These are phyloP conservation scores for Dactylellina leptospora DNA, from an alignment of 2,329 filamentous ascomycete genomes.

Conservation along the genomic window DNA sequence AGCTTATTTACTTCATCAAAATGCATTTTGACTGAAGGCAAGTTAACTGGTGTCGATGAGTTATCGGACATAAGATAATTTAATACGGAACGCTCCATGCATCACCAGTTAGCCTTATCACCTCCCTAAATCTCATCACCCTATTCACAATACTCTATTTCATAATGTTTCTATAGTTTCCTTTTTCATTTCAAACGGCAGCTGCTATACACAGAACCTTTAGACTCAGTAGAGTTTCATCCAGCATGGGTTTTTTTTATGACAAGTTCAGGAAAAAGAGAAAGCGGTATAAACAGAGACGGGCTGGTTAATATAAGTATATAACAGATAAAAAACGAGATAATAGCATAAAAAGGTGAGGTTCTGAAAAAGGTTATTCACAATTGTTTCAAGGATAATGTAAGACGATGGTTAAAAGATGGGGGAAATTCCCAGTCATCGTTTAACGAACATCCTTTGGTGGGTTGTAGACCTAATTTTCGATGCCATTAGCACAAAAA, in stretches of 20 bases:
- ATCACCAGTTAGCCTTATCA: neutral
- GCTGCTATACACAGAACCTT: constrained; percentile 35
- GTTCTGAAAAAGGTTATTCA: constrained; percentile 48
- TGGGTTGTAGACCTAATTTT: constrained; percentile 56
- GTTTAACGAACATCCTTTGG: constrained; percentile 52
- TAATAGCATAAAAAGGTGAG: constrained; percentile 19
- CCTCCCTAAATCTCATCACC: neutral
- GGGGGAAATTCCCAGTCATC: neutral
- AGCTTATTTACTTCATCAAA: neutral
- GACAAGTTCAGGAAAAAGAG: constrained; percentile 3
- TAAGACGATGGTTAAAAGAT: neutral
- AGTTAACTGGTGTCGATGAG: neutral
- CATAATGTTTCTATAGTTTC: constrained; percentile 1
- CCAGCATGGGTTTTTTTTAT: constrained; percentile 5
- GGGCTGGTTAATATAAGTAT: constrained; percentile 52
- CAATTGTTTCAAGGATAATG: constrained; percentile 36
- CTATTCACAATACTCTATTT: neutral
- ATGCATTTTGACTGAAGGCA: neutral
- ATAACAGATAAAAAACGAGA: constrained; percentile 45
- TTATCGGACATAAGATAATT: too few relatives aligned
- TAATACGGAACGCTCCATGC: too few relatives aligned
- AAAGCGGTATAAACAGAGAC: constrained; percentile 12
- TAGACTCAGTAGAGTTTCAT: constrained; percentile 12
- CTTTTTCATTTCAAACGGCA: constrained; percentile 22
- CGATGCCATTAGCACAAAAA: neutral